Evolutionary conservation across 2,329 filamentous ascomycete species (phyloP), one percentile per base, ranked within the genome.

Genomic region (Aspergillus terreus): DNA sequence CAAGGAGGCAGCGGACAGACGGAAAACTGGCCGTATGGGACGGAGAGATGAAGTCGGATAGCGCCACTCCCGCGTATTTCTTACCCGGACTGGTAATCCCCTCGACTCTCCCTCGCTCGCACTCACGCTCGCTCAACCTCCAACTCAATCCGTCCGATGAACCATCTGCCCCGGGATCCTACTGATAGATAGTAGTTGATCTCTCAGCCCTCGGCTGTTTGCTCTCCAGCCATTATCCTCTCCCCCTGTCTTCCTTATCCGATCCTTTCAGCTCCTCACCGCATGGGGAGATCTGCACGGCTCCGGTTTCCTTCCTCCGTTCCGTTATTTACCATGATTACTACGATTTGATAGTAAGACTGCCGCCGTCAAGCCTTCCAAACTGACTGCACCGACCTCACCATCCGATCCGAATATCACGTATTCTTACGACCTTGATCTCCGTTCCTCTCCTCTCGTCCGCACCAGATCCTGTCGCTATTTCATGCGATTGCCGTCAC

Each of bases 121-220:
- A n/a, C 35, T 38, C 35, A 10, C 6, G 6, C 35, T 12, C 11
- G 12, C 35, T 38, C 15, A 30, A 30, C 27, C 27, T 10, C 27
- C 27, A 30, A 30, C 27, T 4, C 27, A 30, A 30, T 30, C 27
- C 27, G 10, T 30, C 27, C 3, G 27, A 30, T 30, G 27, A 30
- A 30, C 27, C 27, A 30, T 30, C 27, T 30, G 27, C 27, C 7
- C 27, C 7, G 27, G 7, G 27, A 30, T 30, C 27, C 27, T 11
- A 30, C 27, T 11, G 27, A 30, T 17, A 17, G 27, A 30, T 17
- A 17, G 17, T 30, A 30, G 10, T 11, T 11, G 10, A 30, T 38
- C 35, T 57, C 58, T 52, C 54, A 51, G 56, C 54, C 44, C 51
- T 56, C 55, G 57, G 55, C 50, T 53, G 46, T 51, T 57, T 58